Conservation (phyloP, 805 yeast species). For the Saccharomycopsis microspora region DNA sequence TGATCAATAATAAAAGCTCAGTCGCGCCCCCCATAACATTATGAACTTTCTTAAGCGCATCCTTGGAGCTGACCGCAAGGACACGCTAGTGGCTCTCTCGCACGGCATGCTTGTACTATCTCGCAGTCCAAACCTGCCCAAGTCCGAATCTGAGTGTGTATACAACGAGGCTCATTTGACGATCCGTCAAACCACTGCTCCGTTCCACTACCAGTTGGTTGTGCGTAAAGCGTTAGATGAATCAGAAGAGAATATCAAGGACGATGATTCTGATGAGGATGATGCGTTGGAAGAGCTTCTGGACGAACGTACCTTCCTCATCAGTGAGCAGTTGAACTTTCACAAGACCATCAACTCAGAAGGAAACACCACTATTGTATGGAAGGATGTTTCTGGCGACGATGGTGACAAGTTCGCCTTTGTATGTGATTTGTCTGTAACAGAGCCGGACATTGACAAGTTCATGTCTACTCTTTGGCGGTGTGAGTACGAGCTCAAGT, state of each 20-base stretch:
- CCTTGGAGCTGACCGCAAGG: constrained; percentile 39
- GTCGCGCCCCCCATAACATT: neutral
- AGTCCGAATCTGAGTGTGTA: constrained; percentile 74
- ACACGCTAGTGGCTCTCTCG: constrained; percentile 55
- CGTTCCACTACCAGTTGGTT: constrained; percentile 58
- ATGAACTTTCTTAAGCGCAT: constrained; percentile 71
- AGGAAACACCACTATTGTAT: constrained; percentile 50
- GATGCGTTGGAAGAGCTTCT: constrained; percentile 6
- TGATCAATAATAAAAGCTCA: too few species aligned
- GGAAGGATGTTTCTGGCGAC: constrained; percentile 85
- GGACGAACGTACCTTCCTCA: constrained; percentile 64
- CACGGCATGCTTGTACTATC: constrained; percentile 69
- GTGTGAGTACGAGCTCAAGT: constrained; percentile 71
- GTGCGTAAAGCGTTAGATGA: constrained; percentile 61
- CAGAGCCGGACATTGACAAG: constrained; percentile 37
- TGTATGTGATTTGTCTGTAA: constrained; percentile 51
- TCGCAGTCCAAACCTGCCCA: constrained; percentile 71
- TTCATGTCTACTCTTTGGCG: constrained; percentile 53
- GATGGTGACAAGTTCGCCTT: constrained; percentile 77
- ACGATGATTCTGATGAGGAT: constrained; percentile 30
- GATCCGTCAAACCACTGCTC: constrained; percentile 53
- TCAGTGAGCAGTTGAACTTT: constrained; percentile 50
- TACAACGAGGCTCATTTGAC: constrained; percentile 72
- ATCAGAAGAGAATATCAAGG: constrained; percentile 42
- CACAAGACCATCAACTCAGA: constrained; percentile 39